phyloP scores from a whole-genome alignment of 495 filamentous ascomycete genomes.

The Bacidia gigantensis region DNA sequence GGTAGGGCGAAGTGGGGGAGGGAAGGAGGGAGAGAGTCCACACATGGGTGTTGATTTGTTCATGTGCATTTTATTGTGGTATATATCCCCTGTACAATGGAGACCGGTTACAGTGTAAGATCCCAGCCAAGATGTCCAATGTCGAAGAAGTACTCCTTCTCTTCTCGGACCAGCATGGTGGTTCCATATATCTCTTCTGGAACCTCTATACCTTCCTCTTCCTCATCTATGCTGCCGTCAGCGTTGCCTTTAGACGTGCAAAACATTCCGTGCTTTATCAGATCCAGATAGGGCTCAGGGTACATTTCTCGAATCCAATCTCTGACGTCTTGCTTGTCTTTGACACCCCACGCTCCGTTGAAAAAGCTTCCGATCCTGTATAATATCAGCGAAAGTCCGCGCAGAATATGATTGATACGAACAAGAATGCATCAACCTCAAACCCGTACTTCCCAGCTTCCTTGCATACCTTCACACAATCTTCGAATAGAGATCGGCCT shows the following conservation, averaged over 20 bases:
- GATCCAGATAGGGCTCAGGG: conserved; percentile 50
- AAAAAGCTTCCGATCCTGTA: conserved; percentile 56
- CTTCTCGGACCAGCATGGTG: not conserved
- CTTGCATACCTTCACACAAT: conserved; percentile 48
- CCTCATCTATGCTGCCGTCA: not conserved
- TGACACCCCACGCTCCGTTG: conserved; percentile 48
- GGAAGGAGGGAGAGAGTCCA: not conserved
- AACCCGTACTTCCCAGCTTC: conserved; percentile 51
- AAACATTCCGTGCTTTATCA: conserved; percentile 32
- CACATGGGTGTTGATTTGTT: not conserved
- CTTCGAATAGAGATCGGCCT: conserved; percentile 49
- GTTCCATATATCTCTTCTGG: no score
- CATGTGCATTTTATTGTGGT: not conserved
- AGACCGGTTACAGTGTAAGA: conserved; percentile 2
- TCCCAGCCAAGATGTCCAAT: conserved; percentile 10
- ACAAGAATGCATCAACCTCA: conserved; percentile 54
- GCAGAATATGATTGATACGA: conserved; percentile 28
- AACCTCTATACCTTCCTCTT: not conserved
- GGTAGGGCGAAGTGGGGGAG: not conserved
- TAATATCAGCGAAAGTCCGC: not conserved
- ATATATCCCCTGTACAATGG: not conserved
- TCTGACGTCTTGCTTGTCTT: conserved; percentile 52
- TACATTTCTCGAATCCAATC: conserved; percentile 55
- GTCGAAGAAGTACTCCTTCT: conserved; percentile 8
- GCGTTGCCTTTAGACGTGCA: conserved; percentile 6